phyloP scores from a whole-genome alignment of 192 early-diverging fungal species.

The Podila minutissima region DNA sequence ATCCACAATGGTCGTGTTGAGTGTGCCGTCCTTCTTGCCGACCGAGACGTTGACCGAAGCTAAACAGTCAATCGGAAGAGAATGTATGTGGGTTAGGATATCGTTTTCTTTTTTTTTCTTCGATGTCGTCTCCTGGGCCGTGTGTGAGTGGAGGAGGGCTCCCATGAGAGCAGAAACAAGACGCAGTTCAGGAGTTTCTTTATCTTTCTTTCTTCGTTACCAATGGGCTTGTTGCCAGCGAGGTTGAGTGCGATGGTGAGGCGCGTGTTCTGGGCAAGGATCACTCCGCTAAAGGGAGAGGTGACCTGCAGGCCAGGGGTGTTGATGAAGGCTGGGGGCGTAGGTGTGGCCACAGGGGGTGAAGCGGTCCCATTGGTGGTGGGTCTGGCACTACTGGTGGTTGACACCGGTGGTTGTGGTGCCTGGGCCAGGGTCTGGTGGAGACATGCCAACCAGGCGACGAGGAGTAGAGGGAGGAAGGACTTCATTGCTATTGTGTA shows the following conservation, averaged over 20 bases:
- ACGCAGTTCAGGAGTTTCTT: too few species aligned
- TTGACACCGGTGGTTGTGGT: not conserved
- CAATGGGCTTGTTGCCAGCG: not conserved
- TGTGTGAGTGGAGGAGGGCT: too few species aligned
- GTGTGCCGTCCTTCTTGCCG: conserved; percentile 28
- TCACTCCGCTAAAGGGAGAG: conserved; percentile 13
- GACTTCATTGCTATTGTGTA: conserved; percentile 13
- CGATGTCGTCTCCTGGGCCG: too few species aligned
- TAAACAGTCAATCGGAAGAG: not conserved
- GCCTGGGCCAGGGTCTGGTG: conserved; percentile 16
- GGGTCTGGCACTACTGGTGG: not conserved
- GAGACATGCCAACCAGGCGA: conserved; percentile 17
- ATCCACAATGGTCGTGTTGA: conserved; percentile 26
- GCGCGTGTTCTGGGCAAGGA: conserved; percentile 7
- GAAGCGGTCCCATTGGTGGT: not conserved
- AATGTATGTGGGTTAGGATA: not conserved
- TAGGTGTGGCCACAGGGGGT: conserved; percentile 4
- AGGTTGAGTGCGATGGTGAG: conserved; percentile 26
- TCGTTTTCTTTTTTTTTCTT: not conserved
- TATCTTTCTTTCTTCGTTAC: conserved; percentile 3
- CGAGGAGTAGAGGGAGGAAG: conserved; percentile 5
- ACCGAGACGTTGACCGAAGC: conserved; percentile 27
- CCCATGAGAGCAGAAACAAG: not conserved
- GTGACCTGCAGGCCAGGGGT: conserved; percentile 24
- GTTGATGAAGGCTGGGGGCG: conserved; percentile 15